Evolutionary conservation across 2,329 filamentous ascomycete species (phyloP).

Genomic region (Dactylellina cionopaga): DNA sequence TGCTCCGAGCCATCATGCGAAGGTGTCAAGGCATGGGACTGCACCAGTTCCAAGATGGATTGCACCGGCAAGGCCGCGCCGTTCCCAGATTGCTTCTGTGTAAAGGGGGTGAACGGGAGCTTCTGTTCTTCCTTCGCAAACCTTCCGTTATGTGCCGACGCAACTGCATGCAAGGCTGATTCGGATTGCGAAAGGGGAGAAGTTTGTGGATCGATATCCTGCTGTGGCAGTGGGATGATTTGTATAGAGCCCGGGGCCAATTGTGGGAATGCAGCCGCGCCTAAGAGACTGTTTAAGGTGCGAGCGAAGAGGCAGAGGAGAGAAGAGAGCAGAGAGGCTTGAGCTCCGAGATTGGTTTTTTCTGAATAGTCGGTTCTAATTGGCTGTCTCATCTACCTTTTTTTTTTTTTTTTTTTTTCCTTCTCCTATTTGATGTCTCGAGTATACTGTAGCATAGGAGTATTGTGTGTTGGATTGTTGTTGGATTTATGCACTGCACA

Average conservation of each 20-base stretch:
- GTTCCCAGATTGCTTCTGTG: constrained; percentile 21
- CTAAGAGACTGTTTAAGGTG: constrained; percentile 16
- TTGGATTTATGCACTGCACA: background rate
- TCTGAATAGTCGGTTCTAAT: no score
- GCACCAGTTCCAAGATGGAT: constrained; percentile 1
- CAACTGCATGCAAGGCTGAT: constrained; percentile 1
- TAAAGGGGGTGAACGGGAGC: constrained; percentile 13
- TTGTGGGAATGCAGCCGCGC: constrained; percentile 4
- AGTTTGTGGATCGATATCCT: constrained; percentile 25
- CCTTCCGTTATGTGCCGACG: constrained; percentile 18
- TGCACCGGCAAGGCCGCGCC: constrained; percentile 18
- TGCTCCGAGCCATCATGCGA: constrained; percentile 34
- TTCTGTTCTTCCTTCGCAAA: constrained; percentile 38
- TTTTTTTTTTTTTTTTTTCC: background rate
- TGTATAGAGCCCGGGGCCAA: constrained; percentile 13
- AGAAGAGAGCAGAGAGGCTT: constrained; percentile 15
- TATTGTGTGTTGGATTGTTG: background rate
- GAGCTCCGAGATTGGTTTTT: background rate
- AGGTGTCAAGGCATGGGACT: constrained; percentile 12
- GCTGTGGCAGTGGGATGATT: constrained; percentile 9
- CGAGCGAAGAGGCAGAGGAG: constrained; percentile 1
- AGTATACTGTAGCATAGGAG: no score
- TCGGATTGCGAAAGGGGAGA: constrained; percentile 9
- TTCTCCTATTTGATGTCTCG: no score
- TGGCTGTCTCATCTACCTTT: background rate